Percentiles rank a stretch among this genome's conserved stretches.
These are phyloP conservation scores for Lentinula sp. DNA, from an alignment of 768 basidiomycete genomes.

Conservation along the genomic window DNA sequence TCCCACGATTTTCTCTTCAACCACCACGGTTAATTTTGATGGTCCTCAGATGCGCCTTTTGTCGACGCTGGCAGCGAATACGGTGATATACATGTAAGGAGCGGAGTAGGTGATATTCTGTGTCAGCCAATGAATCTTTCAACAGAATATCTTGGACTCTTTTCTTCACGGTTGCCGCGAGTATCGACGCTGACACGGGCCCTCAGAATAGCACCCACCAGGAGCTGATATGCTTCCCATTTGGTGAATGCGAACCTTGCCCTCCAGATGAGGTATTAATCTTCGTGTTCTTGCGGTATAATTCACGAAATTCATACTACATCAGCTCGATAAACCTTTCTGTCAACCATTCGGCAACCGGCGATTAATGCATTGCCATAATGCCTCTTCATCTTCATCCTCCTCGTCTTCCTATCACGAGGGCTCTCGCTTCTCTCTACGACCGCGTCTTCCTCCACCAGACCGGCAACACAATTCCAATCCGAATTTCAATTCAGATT, in stretches of 20 bases:
- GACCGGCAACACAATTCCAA: conserved; percentile 4
- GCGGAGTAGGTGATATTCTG: not conserved
- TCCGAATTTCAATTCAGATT: not conserved
- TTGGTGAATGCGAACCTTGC: conserved; percentile 58
- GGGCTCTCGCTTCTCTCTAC: conserved; percentile 8
- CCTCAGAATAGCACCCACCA: conserved; percentile 22
- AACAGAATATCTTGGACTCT: not conserved
- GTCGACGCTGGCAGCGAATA: conserved; percentile 23
- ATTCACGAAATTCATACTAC: conserved; percentile 1
- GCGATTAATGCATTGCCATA: conserved; percentile 77
- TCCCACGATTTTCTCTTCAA: conserved; percentile 17
- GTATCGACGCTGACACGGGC: not conserved
- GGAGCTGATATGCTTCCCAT: conserved; percentile 27
- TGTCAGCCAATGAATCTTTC: not conserved
- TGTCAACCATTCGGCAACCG: conserved; percentile 97
- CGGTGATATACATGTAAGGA: conserved; percentile 26
- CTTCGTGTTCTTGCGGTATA: not conserved
- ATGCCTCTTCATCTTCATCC: conserved; percentile 22
- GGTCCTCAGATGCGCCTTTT: conserved; percentile 26
- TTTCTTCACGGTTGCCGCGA: not conserved
- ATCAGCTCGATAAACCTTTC: conserved; percentile 77
- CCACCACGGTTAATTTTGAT: conserved; percentile 23
- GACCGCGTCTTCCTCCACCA: conserved; percentile 5
- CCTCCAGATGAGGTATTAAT: conserved; percentile 54
- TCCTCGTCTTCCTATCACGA: conserved; percentile 12